phyloP scores from a whole-genome alignment of 1,284 basidiomycete species.

The Wallemia ichthyophaga region DNA sequence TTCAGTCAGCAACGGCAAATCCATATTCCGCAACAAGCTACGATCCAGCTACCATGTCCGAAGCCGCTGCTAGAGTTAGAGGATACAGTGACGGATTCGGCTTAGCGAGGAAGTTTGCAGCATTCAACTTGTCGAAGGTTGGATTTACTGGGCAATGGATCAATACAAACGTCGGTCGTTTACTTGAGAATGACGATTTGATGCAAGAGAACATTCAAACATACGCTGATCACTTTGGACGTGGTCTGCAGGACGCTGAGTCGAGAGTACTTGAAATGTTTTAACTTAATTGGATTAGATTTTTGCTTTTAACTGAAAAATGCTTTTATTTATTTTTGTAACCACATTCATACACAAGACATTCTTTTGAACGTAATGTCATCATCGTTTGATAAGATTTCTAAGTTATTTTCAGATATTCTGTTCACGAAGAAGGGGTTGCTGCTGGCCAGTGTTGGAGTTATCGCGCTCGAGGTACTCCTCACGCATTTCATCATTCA shows the following conservation, averaged over 20 bases:
- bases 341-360: background rate
- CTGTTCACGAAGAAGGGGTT: background rate
- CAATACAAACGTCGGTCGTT: constrained; percentile 18
- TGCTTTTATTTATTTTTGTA: background rate
- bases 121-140: constrained; percentile 25
- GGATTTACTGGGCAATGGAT: constrained; percentile 37
- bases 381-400: background rate
- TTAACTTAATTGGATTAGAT: background rate
- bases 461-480: constrained; percentile 36
- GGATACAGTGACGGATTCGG: constrained; percentile 33
- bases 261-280: background rate
- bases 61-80: constrained; percentile 11
- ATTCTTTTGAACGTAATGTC: background rate
- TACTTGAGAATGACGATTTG: background rate
- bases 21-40: background rate
- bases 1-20: background rate
- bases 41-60: background rate
- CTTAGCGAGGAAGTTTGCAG: constrained; percentile 27
- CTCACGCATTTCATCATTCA: constrained; percentile 46
- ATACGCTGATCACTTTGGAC: background rate
- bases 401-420: background rate
- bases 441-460: constrained; percentile 19
- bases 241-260: background rate
- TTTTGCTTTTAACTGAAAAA: background rate
- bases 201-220: background rate